Percentiles rank a stretch among this genome's conserved stretches.
Conservation (phyloP, 352 stramenopile genomes). For the Phytophthora cryptogea region DNA sequence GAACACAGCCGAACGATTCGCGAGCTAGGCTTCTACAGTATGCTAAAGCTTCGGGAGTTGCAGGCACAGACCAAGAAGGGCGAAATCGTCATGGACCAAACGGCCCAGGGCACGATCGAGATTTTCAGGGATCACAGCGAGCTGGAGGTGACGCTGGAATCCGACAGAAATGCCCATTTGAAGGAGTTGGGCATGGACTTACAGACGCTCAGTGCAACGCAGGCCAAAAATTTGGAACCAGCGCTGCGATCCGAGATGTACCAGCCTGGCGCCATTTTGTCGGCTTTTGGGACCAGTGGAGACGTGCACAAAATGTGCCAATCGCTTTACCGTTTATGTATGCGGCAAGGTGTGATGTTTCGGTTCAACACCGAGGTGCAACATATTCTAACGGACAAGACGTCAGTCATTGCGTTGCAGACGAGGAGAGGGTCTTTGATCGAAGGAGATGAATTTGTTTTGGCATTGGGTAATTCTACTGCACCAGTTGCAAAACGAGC, state of each 20-base stretch:
- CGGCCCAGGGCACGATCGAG: constrained; percentile 82
- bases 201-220: constrained; percentile 54
- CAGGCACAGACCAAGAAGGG: constrained; percentile 78
- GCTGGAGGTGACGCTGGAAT: constrained; percentile 73
- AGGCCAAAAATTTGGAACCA: constrained; percentile 74
- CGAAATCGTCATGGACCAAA: constrained; percentile 88
- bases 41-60: constrained; percentile 82
- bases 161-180: constrained; percentile 71
- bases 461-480: constrained; percentile 82
- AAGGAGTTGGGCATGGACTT: constrained; percentile 82
- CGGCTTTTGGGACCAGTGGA: constrained; percentile 81
- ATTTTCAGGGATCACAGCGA: constrained; percentile 64
- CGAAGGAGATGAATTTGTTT: constrained; percentile 87
- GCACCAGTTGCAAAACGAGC: constrained; percentile 65
- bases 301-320: constrained; percentile 91
- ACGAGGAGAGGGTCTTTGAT: constrained; percentile 81
- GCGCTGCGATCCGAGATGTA: constrained; percentile 63
- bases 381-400: constrained; percentile 79
- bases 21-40: constrained; percentile 86
- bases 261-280: constrained; percentile 70
- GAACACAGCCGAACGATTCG: constrained; percentile 82
- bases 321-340: constrained; percentile 77
- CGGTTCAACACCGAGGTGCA: constrained; percentile 85
- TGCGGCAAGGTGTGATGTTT: constrained; percentile 88
- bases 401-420: constrained; percentile 79